Evolutionary conservation across 768 basidiomycete species (phyloP).

Genomic region (Lactifluus hygrophoroides): DNA sequence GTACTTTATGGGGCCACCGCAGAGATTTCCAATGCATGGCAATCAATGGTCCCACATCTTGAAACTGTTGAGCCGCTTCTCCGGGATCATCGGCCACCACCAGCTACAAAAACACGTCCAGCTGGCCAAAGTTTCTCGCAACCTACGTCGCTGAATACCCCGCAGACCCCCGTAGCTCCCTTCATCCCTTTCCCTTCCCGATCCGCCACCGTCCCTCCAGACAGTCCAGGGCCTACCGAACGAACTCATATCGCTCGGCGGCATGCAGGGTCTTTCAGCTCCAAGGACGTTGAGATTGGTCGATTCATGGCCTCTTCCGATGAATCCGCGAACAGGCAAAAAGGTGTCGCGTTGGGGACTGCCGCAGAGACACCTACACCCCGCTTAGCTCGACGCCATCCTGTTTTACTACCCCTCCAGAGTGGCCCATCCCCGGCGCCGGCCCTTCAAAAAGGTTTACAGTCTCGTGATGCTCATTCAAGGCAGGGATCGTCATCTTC

Average conservation of each 20-base stretch:
- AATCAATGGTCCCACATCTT: slow-evolving; percentile 56
- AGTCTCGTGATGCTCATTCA: slow-evolving; percentile 28
- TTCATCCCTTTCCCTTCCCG: slow-evolving; percentile 10
- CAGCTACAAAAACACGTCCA: slow-evolving; percentile 26
- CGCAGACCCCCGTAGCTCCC: slow-evolving; percentile 28
- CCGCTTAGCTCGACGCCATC: slow-evolving; percentile 24
- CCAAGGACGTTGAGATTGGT: slow-evolving; percentile 84
- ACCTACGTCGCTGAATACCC: slow-evolving; percentile 19
- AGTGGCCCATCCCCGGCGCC: background rate
- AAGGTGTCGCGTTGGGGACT: slow-evolving; percentile 32
- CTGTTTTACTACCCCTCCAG: slow-evolving; percentile 12
- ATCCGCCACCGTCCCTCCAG: slow-evolving; percentile 24
- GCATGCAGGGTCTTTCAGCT: slow-evolving; percentile 93
- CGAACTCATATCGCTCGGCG: slow-evolving; percentile 51
- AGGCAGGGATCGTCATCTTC: slow-evolving; percentile 38
- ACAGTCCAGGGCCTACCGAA: slow-evolving; percentile 21
- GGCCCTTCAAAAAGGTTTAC: background rate
- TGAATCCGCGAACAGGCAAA: slow-evolving; percentile 33
- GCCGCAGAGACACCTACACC: slow-evolving; percentile 24
- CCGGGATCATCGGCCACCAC: slow-evolving; percentile 34
- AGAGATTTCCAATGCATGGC: slow-evolving; percentile 85
- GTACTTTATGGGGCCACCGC: slow-evolving; percentile 85
- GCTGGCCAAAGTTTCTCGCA: slow-evolving; percentile 23
- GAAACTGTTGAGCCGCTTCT: slow-evolving; percentile 62
- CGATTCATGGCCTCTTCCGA: slow-evolving; percentile 67